Base-by-base conservation (phyloP, 345 rosid genomes). In the Gossypium thurberi region DNA sequence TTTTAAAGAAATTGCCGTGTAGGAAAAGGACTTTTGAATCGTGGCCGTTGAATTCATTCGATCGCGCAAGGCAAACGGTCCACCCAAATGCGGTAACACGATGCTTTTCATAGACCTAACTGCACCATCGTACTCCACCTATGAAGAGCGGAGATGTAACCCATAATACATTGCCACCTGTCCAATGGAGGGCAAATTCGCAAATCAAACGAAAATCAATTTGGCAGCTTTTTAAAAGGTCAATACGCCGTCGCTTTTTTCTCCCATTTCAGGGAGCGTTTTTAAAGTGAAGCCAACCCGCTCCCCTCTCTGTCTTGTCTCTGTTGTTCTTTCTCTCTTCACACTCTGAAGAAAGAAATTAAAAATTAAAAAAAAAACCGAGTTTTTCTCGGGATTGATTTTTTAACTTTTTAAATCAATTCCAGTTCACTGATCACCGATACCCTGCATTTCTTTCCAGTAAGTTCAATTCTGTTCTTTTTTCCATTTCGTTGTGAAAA, bases 161-260 rank as follows among this genome's bases (percentile, higher is more conserved):
- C 23, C 37, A 25, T 67, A 3, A 68, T 9, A 8, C 2, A 26
- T 43, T 1, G 18, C 58, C 71, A 26, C 71, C 58, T 68, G 58
- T 26, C 13, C 2, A 15, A 8, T 13, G 56, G 18, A 1, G 20
- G 20, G 8, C 20, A 14, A 10, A 17, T 48, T 33, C 43, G 42
- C 44, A 9, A 23, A 63, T 63, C 68, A n/a, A n/a, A n/a, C 50
- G 8, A 18, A 14, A 23, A 25, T 25, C 71, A 2, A 25, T 14
- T 67, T 50, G 7, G 33, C 28, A 50, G 44, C 58, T 26, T 68
- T 50, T 17, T 6, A 4, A 68, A 68, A 50, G 44, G 71, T 23
- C 50, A 57, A 67, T 47, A 67, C 71, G 71, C 43, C 55, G 70
- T 46, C 70, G 43, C 70, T 23, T 48, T 67, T 47, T 8, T 7